Conservation (phyloP, 1,284 basidiomycete species). For the Acaromyces ingoldii region DNA sequence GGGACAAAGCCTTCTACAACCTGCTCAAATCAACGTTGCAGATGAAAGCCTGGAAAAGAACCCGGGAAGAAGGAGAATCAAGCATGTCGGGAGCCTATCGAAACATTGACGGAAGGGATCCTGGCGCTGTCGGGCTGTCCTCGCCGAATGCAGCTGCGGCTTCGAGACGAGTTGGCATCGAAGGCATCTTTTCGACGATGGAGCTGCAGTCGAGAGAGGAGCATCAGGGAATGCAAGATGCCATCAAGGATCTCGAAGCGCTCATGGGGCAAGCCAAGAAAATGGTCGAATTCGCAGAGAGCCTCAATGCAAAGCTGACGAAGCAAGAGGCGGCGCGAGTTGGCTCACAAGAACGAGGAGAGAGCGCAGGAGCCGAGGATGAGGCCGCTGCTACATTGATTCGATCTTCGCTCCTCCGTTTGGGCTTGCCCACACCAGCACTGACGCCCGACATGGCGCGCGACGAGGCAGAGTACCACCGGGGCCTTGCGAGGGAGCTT, state of each 20-base stretch:
- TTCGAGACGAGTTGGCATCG: constrained; percentile 6
- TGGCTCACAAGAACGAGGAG: constrained; percentile 13
- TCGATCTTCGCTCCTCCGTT: constrained; percentile 76
- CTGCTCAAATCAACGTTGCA: not conserved
- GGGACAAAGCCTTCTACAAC: constrained; percentile 1
- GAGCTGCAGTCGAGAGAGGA: constrained; percentile 57
- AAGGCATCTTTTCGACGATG: constrained; percentile 4
- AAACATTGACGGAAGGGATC: constrained; percentile 8
- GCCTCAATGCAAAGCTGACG: constrained; percentile 77
- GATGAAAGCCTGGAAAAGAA: too few species aligned
- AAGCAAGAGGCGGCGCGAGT: constrained; percentile 55
- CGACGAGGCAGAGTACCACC: constrained; percentile 74
- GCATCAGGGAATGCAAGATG: constrained; percentile 67
- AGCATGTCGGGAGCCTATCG: not conserved
- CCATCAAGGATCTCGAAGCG: constrained; percentile 82
- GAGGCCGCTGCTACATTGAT: constrained; percentile 58
- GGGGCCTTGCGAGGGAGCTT: constrained; percentile 78
- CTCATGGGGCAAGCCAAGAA: constrained; percentile 86
- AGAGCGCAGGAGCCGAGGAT: constrained; percentile 51
- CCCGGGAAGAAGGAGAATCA: not conserved
- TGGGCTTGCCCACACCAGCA: constrained; percentile 75
- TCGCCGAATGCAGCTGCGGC: too few species aligned
- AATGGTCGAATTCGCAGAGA: constrained; percentile 81
- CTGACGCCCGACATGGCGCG: constrained; percentile 85
- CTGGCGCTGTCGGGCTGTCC: not conserved